Base-by-base conservation (phyloP, 1,284 basidiomycete genomes). In the Rugiboletus extremiorientalis region DNA sequence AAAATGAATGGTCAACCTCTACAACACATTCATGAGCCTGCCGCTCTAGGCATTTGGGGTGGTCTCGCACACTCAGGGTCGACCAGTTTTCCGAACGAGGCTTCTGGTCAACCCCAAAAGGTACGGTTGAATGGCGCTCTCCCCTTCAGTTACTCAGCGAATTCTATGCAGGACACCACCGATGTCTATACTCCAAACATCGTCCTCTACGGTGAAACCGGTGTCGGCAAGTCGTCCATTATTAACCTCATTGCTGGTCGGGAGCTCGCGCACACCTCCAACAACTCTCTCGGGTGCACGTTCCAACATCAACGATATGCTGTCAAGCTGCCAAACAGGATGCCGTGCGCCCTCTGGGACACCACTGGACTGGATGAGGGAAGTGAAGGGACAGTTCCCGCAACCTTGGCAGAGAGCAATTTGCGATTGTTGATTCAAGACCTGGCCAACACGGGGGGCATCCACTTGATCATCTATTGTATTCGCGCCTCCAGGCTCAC, bases 141-240 rank as follows among this genome's bases (percentile, higher is more conserved):
- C n/a, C n/a, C n/a, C n/a, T n/a, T n/a, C n/a, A n/a, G n/a, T n/a
- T n/a, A n/a, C n/a, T n/a, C n/a, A n/a, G n/a, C n/a, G n/a, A n/a
- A n/a, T n/a, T n/a, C n/a, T n/a, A n/a, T n/a, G n/a, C 12, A 37
- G 54, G 71, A 68, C 27, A 27, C 31, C 33, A 34, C 14, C 36
- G 4, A 7, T 47, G 20, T 51, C 62, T 28, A 37, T n/a, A 22
- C 55, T 46, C 68, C 66, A 31, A 72, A 72, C 54, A 43, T 72
- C 28, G 61, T 70, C 47, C 59, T 70, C 16, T 71, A 71, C 42
- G 68, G 68, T 22, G 69, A 69, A 56, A 68, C 60, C 45, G 70
- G 68, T 3, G 69, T 70, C n/a, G 68, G 68, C 38, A 70, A 70
- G 47, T 71, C 67, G 31, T 72, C 69, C n/a, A 47, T 72, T 40